Evolutionary conservation across 2,329 filamentous ascomycete species (phyloP).

Genomic region (Allantophomopsis lycopodina): DNA sequence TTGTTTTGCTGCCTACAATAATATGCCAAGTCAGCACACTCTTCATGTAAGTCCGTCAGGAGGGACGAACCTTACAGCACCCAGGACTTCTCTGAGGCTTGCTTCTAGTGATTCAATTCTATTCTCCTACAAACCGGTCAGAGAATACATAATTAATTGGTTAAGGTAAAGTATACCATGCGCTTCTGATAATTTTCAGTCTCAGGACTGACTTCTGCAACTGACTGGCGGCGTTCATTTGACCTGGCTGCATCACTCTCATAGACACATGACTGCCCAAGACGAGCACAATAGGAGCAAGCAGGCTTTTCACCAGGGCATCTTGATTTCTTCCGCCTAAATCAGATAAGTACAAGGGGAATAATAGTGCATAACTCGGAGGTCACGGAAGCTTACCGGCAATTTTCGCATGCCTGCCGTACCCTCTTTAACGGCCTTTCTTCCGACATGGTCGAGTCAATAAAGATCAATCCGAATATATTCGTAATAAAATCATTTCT

Average conservation of each 20-base stretch:
- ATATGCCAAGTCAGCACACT: no score
- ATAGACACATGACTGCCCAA: slow-evolving; percentile 31
- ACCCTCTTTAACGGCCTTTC: background rate
- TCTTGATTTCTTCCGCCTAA: slow-evolving; percentile 34
- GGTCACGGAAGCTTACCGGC: background rate
- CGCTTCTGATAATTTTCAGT: background rate
- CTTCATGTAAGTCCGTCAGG: no score
- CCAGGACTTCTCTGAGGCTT: background rate
- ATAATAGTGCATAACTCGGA: no score
- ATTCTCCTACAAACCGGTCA: background rate
- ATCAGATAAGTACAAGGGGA: background rate
- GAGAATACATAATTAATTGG: no score
- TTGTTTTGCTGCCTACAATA: no score
- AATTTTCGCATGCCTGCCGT: background rate
- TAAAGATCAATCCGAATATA: no score
- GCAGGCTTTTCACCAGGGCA: slow-evolving; percentile 34
- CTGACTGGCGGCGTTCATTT: background rate
- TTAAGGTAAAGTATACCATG: background rate
- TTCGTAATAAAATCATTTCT: no score
- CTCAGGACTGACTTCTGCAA: background rate
- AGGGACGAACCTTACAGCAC: background rate
- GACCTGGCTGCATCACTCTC: slow-evolving; percentile 10
- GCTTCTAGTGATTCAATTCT: background rate
- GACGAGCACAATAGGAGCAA: slow-evolving; percentile 33
- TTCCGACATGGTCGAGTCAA: slow-evolving; percentile 3